These are phyloP conservation scores for Pythium plurisporium DNA, from an alignment of 352 stramenopile genomes.

Conservation along the genomic window DNA sequence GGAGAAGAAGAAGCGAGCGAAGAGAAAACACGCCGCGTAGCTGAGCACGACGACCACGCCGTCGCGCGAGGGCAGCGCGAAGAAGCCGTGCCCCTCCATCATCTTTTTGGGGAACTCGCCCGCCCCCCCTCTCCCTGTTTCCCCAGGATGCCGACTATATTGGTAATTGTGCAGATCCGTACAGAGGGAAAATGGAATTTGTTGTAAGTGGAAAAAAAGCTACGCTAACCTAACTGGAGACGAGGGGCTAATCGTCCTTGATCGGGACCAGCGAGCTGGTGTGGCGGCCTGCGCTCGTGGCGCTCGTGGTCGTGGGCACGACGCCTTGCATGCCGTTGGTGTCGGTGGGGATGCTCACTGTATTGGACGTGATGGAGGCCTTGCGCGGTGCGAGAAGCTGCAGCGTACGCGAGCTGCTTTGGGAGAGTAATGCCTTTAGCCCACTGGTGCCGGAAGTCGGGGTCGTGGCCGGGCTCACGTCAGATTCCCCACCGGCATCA, in stretches of 20 bases:
- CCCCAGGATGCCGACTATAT: too few species aligned
- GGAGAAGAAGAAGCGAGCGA: slow-evolving; percentile 77
- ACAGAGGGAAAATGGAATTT: too few species aligned
- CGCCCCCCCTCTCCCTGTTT: too few species aligned
- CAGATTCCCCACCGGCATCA: slow-evolving; percentile 8
- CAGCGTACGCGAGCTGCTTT: slow-evolving; percentile 25
- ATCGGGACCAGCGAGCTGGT: slow-evolving; percentile 6
- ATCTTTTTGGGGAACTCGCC: neutral
- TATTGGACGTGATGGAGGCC: slow-evolving; percentile 2
- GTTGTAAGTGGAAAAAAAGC: neutral
- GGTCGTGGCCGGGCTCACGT: slow-evolving; percentile 6
- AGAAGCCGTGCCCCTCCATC: slow-evolving; percentile 1
- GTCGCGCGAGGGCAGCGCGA: slow-evolving; percentile 19
- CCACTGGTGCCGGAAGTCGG: neutral
- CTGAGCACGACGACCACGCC: slow-evolving; percentile 14
- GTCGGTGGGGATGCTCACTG: neutral
- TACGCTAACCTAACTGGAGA: neutral
- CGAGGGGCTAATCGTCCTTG: slow-evolving; percentile 6
- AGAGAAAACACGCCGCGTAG: slow-evolving; percentile 45
- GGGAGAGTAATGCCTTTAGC: slow-evolving; percentile 18
- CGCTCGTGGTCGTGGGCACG: neutral
- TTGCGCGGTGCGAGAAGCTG: slow-evolving; percentile 21
- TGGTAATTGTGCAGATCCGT: too few species aligned
- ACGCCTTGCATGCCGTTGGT: neutral
- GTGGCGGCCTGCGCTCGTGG: slow-evolving; percentile 4